phyloP scores from a whole-genome alignment of 148 eudicot species.

The Vaccinium darrowii region DNA sequence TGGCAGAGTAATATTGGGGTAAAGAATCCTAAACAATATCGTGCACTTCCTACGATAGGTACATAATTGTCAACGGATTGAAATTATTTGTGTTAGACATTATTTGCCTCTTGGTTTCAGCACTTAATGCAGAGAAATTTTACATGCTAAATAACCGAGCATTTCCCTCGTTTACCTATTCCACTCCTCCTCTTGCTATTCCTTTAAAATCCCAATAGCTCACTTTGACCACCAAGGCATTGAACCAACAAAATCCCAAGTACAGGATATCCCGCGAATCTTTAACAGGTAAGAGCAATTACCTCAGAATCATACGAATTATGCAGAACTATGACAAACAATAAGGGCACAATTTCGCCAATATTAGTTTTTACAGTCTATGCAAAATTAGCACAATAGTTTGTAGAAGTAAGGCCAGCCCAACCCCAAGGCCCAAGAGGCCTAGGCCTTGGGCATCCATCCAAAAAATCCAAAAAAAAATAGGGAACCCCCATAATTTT shows the following conservation, averaged over 20 bases:
- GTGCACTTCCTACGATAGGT: not conserved
- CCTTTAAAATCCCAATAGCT: not conserved
- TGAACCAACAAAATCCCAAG: not conserved
- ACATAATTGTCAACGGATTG: not conserved
- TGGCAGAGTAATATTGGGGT: not conserved
- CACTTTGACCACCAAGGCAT: not conserved
- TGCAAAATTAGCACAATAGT: not conserved
- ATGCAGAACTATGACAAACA: not conserved
- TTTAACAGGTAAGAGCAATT: not conserved
- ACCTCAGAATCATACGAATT: not conserved
- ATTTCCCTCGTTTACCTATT: not conserved
- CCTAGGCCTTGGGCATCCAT: too few species aligned
- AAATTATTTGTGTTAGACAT: not conserved
- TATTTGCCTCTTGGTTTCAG: not conserved
- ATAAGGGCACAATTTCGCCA: not conserved
- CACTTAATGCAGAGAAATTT: not conserved
- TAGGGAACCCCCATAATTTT: too few species aligned
- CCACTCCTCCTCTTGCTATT: not conserved
- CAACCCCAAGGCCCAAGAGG: too few species aligned
- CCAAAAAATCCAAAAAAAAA: too few species aligned
- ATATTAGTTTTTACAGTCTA: not conserved
- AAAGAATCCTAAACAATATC: not conserved
- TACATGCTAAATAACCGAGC: not conserved
- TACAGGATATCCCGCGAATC: not conserved
- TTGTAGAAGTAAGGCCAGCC: not conserved